phyloP scores from a whole-genome alignment of 83 land plant genomes.

The Larix sibirica region DNA sequence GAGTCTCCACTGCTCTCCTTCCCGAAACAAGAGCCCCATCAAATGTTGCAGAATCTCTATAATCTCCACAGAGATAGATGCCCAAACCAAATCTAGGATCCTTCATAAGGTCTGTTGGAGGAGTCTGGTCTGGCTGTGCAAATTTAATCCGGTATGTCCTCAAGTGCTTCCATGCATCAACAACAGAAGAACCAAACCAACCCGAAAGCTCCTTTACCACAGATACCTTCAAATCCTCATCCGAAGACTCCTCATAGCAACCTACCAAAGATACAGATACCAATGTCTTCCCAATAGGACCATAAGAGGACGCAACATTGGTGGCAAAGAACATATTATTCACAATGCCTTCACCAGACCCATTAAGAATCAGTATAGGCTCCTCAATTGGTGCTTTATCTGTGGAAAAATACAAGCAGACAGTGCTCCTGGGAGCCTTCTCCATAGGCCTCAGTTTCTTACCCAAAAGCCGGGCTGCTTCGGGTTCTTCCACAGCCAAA shows the following conservation, averaged over 20 bases:
- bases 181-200: conserved; percentile 70
- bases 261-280: conserved; percentile 90
- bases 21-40: conserved; percentile 95
- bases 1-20: conserved; percentile 65
- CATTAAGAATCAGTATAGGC: conserved; percentile 85
- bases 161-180: conserved; percentile 68
- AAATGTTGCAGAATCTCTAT: conserved; percentile 74
- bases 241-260: conserved; percentile 32
- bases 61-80: conserved; percentile 88
- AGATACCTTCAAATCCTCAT: conserved; percentile 59
- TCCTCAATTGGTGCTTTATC: conserved; percentile 63
- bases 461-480: conserved; percentile 47
- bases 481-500: conserved; percentile 79
- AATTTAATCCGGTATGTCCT: conserved; percentile 75
- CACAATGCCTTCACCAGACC: conserved; percentile 80
- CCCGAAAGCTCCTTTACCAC: conserved; percentile 64
- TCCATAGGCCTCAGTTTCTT: background rate
- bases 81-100: conserved; percentile 52
- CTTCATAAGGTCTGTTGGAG: conserved; percentile 63
- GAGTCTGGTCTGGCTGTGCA: conserved; percentile 92
- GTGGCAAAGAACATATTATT: conserved; percentile 95
- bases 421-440: conserved; percentile 72
- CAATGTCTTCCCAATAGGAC: conserved; percentile 70
- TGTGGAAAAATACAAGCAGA: conserved; percentile 79
- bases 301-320: conserved; percentile 77